Percentiles rank a stretch among this genome's conserved stretches.
phyloP scores from a whole-genome alignment of 441 rosid species.

The Raphanus hybrid region DNA sequence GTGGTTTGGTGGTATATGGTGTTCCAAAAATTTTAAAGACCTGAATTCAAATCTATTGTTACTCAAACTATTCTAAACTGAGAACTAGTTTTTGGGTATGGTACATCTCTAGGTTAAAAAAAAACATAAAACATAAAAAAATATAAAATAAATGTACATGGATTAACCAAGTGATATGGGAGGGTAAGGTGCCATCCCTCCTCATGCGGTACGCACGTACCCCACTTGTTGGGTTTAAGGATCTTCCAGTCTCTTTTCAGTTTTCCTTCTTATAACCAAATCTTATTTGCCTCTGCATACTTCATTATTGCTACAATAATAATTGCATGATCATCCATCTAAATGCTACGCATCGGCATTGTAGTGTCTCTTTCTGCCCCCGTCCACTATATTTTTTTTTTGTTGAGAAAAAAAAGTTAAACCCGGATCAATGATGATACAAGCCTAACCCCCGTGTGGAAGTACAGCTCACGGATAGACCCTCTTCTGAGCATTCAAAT shows the following conservation, averaged over 20 bases:
- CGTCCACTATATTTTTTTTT: background rate
- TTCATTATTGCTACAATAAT: conserved; percentile 25
- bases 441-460: too few species aligned
- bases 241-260: conserved; percentile 32
- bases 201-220: conserved; percentile 37
- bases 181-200: conserved; percentile 53
- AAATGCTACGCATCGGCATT: conserved; percentile 32
- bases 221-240: conserved; percentile 59
- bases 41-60: too few species aligned
- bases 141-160: conserved; percentile 6
- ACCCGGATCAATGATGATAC: too few species aligned
- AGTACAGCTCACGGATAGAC: too few species aligned
- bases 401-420: too few species aligned
- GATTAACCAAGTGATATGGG: conserved; percentile 39
- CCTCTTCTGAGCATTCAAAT: too few species aligned
- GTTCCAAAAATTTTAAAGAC: too few species aligned
- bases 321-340: conserved; percentile 12
- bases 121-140: background rate
- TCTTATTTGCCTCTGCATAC: conserved; percentile 13
- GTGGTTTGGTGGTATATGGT: too few species aligned
- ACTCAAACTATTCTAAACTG: too few species aligned
- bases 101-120: too few species aligned
- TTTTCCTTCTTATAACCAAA: conserved; percentile 15
- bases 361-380: conserved; percentile 25
- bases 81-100: too few species aligned